Base-by-base conservation (phyloP, 345 rosid genomes). In the Eutrema japonicum region DNA sequence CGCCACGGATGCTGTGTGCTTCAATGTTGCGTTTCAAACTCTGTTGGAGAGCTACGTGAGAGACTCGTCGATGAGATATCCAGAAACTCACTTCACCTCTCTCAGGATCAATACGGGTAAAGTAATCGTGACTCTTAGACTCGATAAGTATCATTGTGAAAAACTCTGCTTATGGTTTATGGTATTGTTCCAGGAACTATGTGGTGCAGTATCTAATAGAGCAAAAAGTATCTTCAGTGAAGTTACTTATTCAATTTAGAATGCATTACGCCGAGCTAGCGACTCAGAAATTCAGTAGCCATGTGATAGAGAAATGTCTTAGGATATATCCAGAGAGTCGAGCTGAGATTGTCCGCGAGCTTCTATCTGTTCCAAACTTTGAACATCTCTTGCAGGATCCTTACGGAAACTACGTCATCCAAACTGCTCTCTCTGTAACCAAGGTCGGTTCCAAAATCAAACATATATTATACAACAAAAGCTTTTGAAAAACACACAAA, bases 101-200 rank as follows among this genome's bases (percentile, higher is more conserved):
- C 93, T 68, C 91, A 84, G 73, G 88, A 90, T 85, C 90, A 87
- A 57, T 90, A 81, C 26, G 93, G 96, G 96, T 90, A 83, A 80
- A 7, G 10, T 3, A 41, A 43, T 10, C 5, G 7, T 49, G 26
- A 41, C 46, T 18, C 42, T 13, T 10, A 66, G 14, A 35, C 63
- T 60, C 56, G 33, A 10, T 12, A 27, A 5, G 29, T 40, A 62
- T 12, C 29, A 29, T 18, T 42, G 11, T 63, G 37, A 63, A 49
- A 9, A 54, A 54, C 52, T 43, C 33, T 63, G 27, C 67, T 47
- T 29, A 64, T 46, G 54, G 41, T 64, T 14, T 11, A 32, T 63
- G 37, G 29, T 14, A 47, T 32, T 46, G 54, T 35, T 57, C 2
- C 54, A 64, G 96, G 82, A 90, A 88, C 74, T 90, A 90, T 77